phyloP scores from a whole-genome alignment of 805 yeast species.

The Candida loeiensis region DNA sequence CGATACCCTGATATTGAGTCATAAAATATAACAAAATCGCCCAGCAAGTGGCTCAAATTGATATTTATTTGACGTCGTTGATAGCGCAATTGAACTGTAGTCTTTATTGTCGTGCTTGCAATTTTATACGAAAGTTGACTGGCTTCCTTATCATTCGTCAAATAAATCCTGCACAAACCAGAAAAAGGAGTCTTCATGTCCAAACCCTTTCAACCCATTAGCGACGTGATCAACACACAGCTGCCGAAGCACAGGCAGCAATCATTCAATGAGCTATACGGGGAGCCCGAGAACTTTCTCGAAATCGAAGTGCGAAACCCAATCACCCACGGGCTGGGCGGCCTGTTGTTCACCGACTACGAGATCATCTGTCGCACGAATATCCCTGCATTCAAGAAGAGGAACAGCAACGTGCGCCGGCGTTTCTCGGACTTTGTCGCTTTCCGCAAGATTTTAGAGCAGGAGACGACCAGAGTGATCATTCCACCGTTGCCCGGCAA shows the following conservation, averaged over 20 bases:
- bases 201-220: conserved; percentile 41
- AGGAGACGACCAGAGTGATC: conserved; percentile 73
- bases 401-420: conserved; percentile 68
- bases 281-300: conserved; percentile 89
- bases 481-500: conserved; percentile 93
- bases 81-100: not conserved
- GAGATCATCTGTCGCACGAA: conserved; percentile 88
- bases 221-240: conserved; percentile 36
- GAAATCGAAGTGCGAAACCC: conserved; percentile 83
- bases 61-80: no score
- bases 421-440: conserved; percentile 87
- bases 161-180: not conserved
- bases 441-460: conserved; percentile 68
- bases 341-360: conserved; percentile 83
- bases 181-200: conserved; percentile 21
- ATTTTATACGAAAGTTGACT: no score
- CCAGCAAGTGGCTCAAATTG: no score
- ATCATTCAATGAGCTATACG: conserved; percentile 78
- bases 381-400: conserved; percentile 76
- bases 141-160: no score
- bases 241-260: conserved; percentile 45
- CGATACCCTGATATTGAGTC: no score
- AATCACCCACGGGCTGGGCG: conserved; percentile 63
- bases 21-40: no score
- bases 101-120: not conserved